Evolutionary conservation across 805 yeast genomes (phyloP), one percentile per base, ranked within the genome.

Genomic region (Suhomyces kilbournensis): DNA sequence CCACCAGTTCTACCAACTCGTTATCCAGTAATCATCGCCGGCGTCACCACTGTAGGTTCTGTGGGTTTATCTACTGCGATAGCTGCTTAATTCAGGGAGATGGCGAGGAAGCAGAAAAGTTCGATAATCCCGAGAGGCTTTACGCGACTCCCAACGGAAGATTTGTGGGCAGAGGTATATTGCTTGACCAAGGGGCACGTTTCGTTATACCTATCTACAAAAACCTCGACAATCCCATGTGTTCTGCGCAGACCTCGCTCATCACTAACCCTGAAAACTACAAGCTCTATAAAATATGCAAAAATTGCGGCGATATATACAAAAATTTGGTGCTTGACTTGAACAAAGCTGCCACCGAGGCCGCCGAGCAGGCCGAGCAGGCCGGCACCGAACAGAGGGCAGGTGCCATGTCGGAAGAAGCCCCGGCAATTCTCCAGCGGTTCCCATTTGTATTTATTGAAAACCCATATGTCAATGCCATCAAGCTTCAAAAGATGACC

Each of bases 1-100:
- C 26, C 7, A 35, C 17, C 44, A 25, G 39, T 7, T 7, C 28
- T 19, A 46, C 23, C 38, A 14, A 12, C 7, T 26, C 19, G 19
- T 15, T 28, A 4, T 38, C 45, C n/a, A 19, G 15, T 34, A 39
- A 20, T 17, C 43, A 9, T 38, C 43, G 47, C 22, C 32, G 55
- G 20, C 68, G 76, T 49, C 84, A 79, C 60, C 84, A 79, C 59
- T 79, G 84, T 57, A 57, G 84, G 15, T 79, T 74, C 53, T 79
- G 84, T 61, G 84, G 84, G 2, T 67, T 68, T 30, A 74, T 78
- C 9, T 76, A 72, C 48, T 79, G 84, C 56, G 64, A 42, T 35
- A 56, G 49, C 35, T 57, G 60, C 26, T 50, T 57, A 49, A 48
- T 50, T 3, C 60, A 57, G 40, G 43, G 45, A 19, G 60, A 57